Base-by-base conservation (phyloP, 441 rosid genomes). In the Gossypium davidsonii region DNA sequence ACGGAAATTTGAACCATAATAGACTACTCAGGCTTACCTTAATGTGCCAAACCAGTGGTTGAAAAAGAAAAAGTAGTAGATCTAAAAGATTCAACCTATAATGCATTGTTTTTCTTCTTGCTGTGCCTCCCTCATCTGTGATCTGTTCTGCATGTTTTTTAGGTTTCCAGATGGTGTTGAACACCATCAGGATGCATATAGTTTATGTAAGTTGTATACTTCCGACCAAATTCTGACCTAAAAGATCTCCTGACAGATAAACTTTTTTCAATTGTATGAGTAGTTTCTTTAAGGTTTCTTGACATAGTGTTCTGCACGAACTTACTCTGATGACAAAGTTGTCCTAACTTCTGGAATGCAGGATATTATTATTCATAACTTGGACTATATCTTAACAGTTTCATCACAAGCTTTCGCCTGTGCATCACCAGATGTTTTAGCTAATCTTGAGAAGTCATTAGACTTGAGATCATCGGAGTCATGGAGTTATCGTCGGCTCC, bases 401-500 rank as follows among this genome's bases (percentile, higher is more conserved):
- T 80, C 97, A 63, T 82, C 93, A 15, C 91, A 89, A 68, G 80
- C 93, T 49, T 86, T 96, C 70, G 88, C 97, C 46, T 82, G 77
- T 80, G 79, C 97, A 55, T 82, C 98, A 14, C 83, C 81, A 34
- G 99, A 91, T 78, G 80, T 93, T 80, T 83, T 93, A 67, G 97
- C 90, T 60, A 83, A 77, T 75, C 94, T 96, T 52, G 99, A 96
- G 87, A 91, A 86, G 78, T 75, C 82, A 46, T 81, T 96, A 75
- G 97, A 93, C 79, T 76, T 71, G 62, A 93, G 91, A 82, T 96
- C 98, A 77, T 88, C 97, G 6, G 98, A 96, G 73, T 67, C 88
- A 37, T 96, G 99, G 98, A 87, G 97, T 83, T 86, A 79, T 34
- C 86, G 97, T 31, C 87, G 89, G 78, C 95, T 96, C 57, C 99